Percentiles rank a stretch among this genome's conserved stretches.
phyloP scores from a whole-genome alignment of 2,329 filamentous ascomycete species.

The Monilinia polystroma region DNA sequence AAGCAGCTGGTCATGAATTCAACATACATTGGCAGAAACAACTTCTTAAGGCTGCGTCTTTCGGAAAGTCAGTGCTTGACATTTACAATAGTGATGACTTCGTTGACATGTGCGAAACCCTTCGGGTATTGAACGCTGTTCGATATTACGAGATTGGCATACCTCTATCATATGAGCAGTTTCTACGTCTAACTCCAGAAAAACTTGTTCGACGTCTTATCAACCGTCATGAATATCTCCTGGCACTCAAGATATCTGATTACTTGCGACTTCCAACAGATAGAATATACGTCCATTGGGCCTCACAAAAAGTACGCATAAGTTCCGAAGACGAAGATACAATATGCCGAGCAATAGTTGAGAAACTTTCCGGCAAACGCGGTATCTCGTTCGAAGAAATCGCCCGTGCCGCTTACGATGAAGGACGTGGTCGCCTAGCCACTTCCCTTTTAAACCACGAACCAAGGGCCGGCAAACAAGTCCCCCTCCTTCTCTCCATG shows the following conservation, averaged over 20 bases:
- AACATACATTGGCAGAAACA: constrained; percentile 91
- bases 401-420: constrained; percentile 87
- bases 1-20: constrained; percentile 90
- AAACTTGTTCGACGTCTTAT: constrained; percentile 82
- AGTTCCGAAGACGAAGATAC: constrained; percentile 84
- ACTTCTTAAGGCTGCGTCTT: constrained; percentile 91
- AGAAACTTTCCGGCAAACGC: constrained; percentile 79
- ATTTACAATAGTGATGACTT: constrained; percentile 98
- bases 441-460: constrained; percentile 92
- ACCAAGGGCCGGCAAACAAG: constrained; percentile 90
- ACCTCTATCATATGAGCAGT: constrained; percentile 90
- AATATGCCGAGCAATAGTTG: constrained; percentile 82
- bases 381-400: constrained; percentile 97
- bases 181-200: constrained; percentile 84
- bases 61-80: constrained; percentile 95
- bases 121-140: constrained; percentile 89
- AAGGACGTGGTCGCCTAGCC: constrained; percentile 83
- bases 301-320: constrained; percentile 85
- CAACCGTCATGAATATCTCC: constrained; percentile 84
- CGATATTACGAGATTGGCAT: constrained; percentile 89
- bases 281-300: constrained; percentile 95
- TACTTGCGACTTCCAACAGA: constrained; percentile 85
- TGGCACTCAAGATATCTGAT: constrained; percentile 83
- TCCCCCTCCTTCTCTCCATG: constrained; percentile 89
- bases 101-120: constrained; percentile 94